Evolutionary conservation across 495 filamentous ascomycete species (phyloP), one percentile per base, ranked within the genome.

Genomic region (Lophium mytilinum): DNA sequence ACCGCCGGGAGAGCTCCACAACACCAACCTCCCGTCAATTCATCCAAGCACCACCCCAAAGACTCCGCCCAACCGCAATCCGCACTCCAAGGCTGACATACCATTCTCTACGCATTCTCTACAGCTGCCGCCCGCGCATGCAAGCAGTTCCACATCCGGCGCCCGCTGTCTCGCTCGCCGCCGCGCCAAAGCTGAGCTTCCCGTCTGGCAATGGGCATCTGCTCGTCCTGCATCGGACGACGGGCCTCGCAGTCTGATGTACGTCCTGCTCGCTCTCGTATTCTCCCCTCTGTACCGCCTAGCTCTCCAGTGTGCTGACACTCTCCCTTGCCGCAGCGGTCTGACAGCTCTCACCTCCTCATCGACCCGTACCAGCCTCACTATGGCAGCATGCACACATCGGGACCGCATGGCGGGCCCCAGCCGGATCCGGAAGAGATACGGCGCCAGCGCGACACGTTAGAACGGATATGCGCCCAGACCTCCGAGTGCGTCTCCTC

Each of bases 341-440:
- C 66, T 37, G 70, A 72, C 55, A 70, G 55, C 30, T 65, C 63
- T 24, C 68, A 68, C 35, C 64, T 73, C 14, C 67, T 72, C 5
- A 62, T 63, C 36, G 57, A 67, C 54, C 37, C 63, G 24, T 66
- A 62, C 47, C 68, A 64, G 40, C 61, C 50, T n/a, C 60, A 67
- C 17, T 72, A 73, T 54, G 69, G 71, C 54, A 60, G 56, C 53
- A 57, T 64, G 39, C 63, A 57, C 35, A 33, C 46, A 15, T 10
- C 34, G 1, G 60, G 50, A 19, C 37, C 53, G 17, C 64, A 68
- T 37, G 56, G 64, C 33, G 46, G 47, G 19, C 59, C 62, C 34
- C 58, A 63, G 58, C 63, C 61, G 14, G 71, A 72, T 57, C 70
- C 66, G 14, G 71, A 72, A 43, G 70, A 71, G 63, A 57, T 73